Percentiles rank a stretch among this genome's conserved stretches.
Conservation (phyloP, 139 green algal species). For the Gonium pectorale region DNA sequence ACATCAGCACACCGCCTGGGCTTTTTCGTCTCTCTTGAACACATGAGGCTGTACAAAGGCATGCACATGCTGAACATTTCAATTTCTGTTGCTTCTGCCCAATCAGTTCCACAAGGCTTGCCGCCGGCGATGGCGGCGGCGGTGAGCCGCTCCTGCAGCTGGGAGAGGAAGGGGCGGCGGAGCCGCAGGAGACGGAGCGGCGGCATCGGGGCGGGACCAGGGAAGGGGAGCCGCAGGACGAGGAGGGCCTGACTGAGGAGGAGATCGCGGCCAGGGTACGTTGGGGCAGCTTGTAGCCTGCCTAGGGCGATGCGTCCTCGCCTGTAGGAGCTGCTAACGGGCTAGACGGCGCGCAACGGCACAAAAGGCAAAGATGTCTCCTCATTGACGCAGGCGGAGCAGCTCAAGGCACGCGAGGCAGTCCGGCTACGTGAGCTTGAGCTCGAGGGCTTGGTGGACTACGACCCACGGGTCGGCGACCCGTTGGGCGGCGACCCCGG, state of each 20-base stretch:
- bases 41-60: too few relatives aligned
- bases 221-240: background rate
- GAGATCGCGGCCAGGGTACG: conserved; percentile 32
- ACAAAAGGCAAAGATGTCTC: too few relatives aligned
- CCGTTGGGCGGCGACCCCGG: too few relatives aligned
- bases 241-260: conserved; percentile 41
- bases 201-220: background rate
- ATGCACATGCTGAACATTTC: too few relatives aligned
- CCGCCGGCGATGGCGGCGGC: background rate
- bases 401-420: background rate
- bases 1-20: too few relatives aligned
- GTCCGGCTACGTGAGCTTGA: conserved; percentile 52
- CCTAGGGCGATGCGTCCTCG: too few relatives aligned
- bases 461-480: conserved; percentile 17
- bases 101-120: conserved; percentile 4
- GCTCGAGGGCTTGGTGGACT: conserved; percentile 62
- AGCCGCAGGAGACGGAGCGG: background rate
- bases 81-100: too few relatives aligned
- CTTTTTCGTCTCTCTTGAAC: too few relatives aligned
- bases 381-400: background rate
- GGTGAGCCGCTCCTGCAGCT: conserved; percentile 11
- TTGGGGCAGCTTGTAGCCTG: too few relatives aligned
- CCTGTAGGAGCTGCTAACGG: too few relatives aligned
- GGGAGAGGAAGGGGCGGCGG: background rate
- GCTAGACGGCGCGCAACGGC: too few relatives aligned